These are phyloP conservation scores for Ascochyta pisi DNA, from an alignment of 2,329 filamentous ascomycete genomes.

Conservation along the genomic window DNA sequence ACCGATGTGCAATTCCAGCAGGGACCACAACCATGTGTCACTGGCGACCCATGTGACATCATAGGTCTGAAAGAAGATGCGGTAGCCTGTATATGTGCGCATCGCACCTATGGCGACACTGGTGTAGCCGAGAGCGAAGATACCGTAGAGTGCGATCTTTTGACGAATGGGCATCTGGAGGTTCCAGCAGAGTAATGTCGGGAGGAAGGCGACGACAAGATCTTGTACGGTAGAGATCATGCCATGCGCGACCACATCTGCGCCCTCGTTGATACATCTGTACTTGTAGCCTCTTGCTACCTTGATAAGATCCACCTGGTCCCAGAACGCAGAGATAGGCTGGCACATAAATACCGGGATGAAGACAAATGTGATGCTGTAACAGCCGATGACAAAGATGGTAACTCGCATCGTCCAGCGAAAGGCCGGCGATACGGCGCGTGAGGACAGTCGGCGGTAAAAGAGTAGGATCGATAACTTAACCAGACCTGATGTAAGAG, in stretches of 20 bases:
- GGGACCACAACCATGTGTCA: slow-evolving; percentile 21
- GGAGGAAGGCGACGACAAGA: slow-evolving; percentile 28
- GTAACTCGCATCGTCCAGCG: slow-evolving; percentile 22
- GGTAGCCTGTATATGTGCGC: slow-evolving; percentile 23
- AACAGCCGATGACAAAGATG: slow-evolving; percentile 22
- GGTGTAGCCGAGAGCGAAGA: slow-evolving; percentile 31
- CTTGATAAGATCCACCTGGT: slow-evolving; percentile 26
- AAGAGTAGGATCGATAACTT: slow-evolving; percentile 41
- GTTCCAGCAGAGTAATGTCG: slow-evolving; percentile 34
- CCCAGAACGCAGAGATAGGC: slow-evolving; percentile 35
- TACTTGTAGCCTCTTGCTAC: slow-evolving; percentile 22
- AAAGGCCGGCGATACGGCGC: slow-evolving; percentile 23
- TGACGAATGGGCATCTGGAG: slow-evolving; percentile 30
- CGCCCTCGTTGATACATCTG: slow-evolving; percentile 33
- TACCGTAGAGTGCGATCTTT: slow-evolving; percentile 29
- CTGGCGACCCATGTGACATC: slow-evolving; percentile 32
- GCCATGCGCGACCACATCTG: slow-evolving; percentile 25
- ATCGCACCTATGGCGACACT: slow-evolving; percentile 23
- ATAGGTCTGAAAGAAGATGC: slow-evolving; percentile 33
- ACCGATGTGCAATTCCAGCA: slow-evolving; percentile 34
- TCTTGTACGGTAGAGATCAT: slow-evolving; percentile 30
- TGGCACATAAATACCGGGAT: slow-evolving; percentile 29
- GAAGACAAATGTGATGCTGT: slow-evolving; percentile 27
- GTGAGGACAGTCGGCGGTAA: slow-evolving; percentile 29
- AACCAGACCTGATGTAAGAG: slow-evolving; percentile 28